A percentile compares a stretch with the other conserved stretches of the same genome.
Conservation (phyloP, 768 basidiomycete genomes). For the Leccinum incarnatum region DNA sequence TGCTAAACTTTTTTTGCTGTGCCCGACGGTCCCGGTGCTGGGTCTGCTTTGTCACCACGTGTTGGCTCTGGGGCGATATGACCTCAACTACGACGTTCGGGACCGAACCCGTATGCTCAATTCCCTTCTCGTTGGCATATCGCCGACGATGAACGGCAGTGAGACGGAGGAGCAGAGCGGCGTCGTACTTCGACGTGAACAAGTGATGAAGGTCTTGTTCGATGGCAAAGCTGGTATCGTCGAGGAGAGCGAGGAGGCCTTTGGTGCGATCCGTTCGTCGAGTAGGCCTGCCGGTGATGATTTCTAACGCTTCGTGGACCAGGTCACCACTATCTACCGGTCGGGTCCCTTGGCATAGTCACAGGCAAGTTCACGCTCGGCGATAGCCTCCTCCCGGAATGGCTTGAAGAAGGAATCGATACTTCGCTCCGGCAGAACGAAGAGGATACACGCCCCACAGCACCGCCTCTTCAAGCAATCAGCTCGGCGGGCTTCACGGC, state of each 20-base stretch:
- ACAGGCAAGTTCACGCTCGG: conserved; percentile 49
- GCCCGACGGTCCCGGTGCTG: conserved; percentile 50
- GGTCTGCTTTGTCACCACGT: conserved; percentile 65
- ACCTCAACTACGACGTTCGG: conserved; percentile 84
- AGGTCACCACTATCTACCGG: conserved; percentile 40
- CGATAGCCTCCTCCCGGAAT: conserved; percentile 63
- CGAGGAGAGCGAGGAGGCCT: conserved; percentile 36
- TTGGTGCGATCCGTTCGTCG: conserved; percentile 27
- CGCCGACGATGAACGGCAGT: conserved; percentile 35
- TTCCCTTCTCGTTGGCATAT: conserved; percentile 61
- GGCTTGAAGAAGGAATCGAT: conserved; percentile 86
- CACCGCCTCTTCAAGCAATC: conserved; percentile 38
- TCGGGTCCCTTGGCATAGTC: conserved; percentile 69
- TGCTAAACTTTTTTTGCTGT: conserved; percentile 76
- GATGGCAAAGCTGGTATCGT: conserved; percentile 61
- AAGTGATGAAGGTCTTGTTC: conserved; percentile 76
- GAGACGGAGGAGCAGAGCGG: conserved; percentile 54
- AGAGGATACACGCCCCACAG: conserved; percentile 43
- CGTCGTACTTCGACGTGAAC: conserved; percentile 79
- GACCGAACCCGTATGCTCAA: conserved; percentile 83
- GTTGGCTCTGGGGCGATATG: conserved; percentile 83
- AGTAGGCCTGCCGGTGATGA: background rate
- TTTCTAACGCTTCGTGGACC: conserved; percentile 6
- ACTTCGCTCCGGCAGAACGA: conserved; percentile 67
- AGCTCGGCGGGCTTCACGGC: conserved; percentile 34